Evolutionary conservation across 306 rosid species (phyloP).

Genomic region (Quercus alba): DNA sequence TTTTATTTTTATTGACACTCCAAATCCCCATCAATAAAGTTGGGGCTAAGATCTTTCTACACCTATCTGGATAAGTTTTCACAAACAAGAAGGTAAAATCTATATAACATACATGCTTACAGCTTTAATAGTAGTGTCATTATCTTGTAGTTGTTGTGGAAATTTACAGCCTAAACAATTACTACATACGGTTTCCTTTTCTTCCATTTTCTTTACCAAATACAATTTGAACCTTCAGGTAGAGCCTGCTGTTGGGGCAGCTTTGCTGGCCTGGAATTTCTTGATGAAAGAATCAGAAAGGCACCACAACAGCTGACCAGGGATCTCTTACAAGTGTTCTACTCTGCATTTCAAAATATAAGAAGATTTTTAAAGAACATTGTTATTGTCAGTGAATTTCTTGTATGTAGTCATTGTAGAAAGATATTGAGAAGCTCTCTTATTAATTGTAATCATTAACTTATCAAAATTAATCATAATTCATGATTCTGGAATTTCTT

Average conservation of each 20-base stretch:
- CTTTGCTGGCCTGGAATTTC: constrained; percentile 86
- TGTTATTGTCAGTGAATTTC: background rate
- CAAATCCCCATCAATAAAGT: background rate
- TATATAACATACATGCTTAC: background rate
- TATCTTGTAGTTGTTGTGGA: background rate
- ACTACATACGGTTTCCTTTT: background rate
- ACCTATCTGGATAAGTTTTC: background rate
- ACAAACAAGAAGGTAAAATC: background rate
- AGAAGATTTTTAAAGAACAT: background rate
- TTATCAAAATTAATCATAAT: no score
- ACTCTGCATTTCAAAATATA: background rate
- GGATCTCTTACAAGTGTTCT: background rate
- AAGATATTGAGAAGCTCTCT: no score
- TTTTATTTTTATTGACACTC: background rate
- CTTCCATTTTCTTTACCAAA: background rate
- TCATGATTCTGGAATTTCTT: no score
- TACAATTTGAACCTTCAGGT: constrained; percentile 42
- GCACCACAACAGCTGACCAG: constrained; percentile 33
- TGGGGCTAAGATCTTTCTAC: background rate
- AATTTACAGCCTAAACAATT: background rate
- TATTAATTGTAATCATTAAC: no score
- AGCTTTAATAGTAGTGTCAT: background rate
- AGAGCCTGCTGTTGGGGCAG: constrained; percentile 96
- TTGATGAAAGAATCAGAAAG: constrained; percentile 52
- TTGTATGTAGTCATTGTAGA: background rate